phyloP scores from a whole-genome alignment of 352 stramenopile species.

The Globisporangium splendens region DNA sequence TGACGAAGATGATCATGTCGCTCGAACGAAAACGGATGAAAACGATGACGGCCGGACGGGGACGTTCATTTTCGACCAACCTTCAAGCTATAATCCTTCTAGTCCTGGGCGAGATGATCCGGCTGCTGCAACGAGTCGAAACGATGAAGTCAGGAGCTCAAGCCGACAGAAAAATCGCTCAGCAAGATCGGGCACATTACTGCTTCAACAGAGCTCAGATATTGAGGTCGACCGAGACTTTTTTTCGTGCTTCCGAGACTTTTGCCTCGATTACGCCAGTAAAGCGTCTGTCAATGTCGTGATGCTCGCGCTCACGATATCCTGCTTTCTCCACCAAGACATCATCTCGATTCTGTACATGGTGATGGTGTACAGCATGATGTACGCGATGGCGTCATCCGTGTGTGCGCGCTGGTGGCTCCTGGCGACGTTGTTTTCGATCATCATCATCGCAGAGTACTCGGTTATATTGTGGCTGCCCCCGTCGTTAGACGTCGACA shows the following conservation, averaged over 20 bases:
- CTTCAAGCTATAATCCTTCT: neutral
- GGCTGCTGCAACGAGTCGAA: neutral
- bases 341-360: slow-evolving; percentile 76
- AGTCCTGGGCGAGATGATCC: neutral
- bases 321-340: slow-evolving; percentile 75
- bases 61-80: slow-evolving; percentile 4
- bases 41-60: slow-evolving; percentile 17
- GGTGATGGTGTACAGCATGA: slow-evolving; percentile 77
- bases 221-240: slow-evolving; percentile 40
- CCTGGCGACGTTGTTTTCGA: slow-evolving; percentile 48
- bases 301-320: slow-evolving; percentile 74
- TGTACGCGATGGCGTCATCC: slow-evolving; percentile 56
- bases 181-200: neutral
- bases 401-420: slow-evolving; percentile 58
- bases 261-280: slow-evolving; percentile 68
- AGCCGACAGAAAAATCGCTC: neutral
- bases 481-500: slow-evolving; percentile 50
- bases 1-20: slow-evolving; percentile 44
- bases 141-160: neutral
- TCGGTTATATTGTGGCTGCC: slow-evolving; percentile 68
- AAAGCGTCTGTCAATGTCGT: slow-evolving; percentile 76
- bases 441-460: slow-evolving; percentile 74
- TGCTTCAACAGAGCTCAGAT: neutral
- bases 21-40: slow-evolving; percentile 32
- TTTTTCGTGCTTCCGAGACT: slow-evolving; percentile 56